A percentile compares a stretch with the other conserved stretches of the same genome.
phyloP scores from a whole-genome alignment of 352 stramenopile species.

The Phytophthora podocarpi region DNA sequence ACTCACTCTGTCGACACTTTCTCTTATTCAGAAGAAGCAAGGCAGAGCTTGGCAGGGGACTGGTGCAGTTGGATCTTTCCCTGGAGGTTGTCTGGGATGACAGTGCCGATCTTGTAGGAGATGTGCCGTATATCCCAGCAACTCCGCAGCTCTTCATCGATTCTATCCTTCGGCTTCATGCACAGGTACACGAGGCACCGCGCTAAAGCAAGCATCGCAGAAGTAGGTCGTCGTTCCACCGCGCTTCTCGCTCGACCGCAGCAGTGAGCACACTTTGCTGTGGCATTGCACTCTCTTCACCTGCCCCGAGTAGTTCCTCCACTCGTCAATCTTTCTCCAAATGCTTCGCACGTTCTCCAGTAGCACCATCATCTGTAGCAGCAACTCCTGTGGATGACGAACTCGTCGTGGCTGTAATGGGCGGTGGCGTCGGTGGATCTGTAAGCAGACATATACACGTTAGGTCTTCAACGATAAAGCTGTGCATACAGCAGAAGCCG shows the following conservation, averaged over 20 bases:
- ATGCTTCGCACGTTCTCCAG: background rate
- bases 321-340: background rate
- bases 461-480: too few species aligned
- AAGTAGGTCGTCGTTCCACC: conserved; percentile 5
- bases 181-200: background rate
- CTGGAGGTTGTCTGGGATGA: background rate
- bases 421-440: too few species aligned
- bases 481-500: too few species aligned
- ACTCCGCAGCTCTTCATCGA: background rate
- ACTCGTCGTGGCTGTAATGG: too few species aligned
- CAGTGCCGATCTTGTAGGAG: conserved; percentile 2
- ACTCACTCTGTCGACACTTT: too few species aligned
- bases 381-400: too few species aligned
- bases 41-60: background rate
- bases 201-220: background rate
- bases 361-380: too few species aligned
- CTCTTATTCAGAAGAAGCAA: too few species aligned
- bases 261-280: background rate
- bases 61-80: background rate
- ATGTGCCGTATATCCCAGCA: conserved; percentile 10
- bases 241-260: background rate
- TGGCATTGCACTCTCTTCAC: background rate
- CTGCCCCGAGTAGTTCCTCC: background rate
- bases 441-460: too few species aligned
- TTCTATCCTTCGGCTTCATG: background rate